Evolutionary conservation across 768 basidiomycete species (phyloP), one percentile per base, ranked within the genome.

Genomic region (Amanita fuliginea): DNA sequence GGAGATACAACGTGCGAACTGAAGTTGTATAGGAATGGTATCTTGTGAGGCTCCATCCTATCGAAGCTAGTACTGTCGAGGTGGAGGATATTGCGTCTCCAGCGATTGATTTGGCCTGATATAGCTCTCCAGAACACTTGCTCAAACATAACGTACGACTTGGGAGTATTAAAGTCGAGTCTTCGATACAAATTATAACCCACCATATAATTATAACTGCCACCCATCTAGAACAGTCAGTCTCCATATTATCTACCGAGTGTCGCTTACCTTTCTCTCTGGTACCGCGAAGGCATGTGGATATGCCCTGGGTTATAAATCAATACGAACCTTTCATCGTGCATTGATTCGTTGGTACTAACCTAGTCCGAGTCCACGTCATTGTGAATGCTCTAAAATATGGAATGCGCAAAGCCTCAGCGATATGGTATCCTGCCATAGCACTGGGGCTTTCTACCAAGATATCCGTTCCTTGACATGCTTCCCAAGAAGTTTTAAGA

Each of bases 211-310:
- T 99, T 99, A 65, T 98, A 99, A 53, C 88, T 74, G 22, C 95
- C 95, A 9, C 95, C 96, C 83, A 96, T 91, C 84, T 89, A 48
- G 35, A 46, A 37, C 34, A 13, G 36, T 7, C 2, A 22, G 4
- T 19, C 13, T 6, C 24, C 10, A 21, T 33, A 42, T 16, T 48
- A n/a, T 19, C 40, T 26, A 41, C 51, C 37, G 13, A 28, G 32
- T 47, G 9, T 46, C 54, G 33, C 47, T 30, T 45, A 83, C 87
- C 77, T 96, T 97, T 58, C 79, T 82, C 47, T 98, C 96, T 3
- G 96, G 96, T 3, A 97, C 96, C 11, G 93, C 96, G 57, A 99
- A 95, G 2, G 95, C 94, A 61, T 98, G 95, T 2, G 96, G 95
- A 64, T 98, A 99, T 5, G 88, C 93, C 59, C 88, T 86, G 47